Base-by-base conservation (phyloP, 805 yeast species). In the Wickerhamiella brachini region DNA sequence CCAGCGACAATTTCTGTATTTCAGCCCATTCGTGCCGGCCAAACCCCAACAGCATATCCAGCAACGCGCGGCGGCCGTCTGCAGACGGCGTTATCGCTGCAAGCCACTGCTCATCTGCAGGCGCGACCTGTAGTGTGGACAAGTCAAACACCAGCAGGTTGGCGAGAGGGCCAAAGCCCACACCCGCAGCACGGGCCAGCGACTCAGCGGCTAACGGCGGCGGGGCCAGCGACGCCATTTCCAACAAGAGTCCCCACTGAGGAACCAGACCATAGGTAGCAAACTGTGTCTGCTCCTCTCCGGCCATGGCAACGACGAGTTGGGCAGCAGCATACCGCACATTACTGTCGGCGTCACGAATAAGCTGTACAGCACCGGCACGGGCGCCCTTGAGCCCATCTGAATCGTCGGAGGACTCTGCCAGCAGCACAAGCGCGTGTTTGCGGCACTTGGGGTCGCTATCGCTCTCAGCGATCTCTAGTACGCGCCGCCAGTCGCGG, bases 371-470 rank as follows among this genome's bases (percentile, higher is more conserved):
- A 6, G 46, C 46, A n/a, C 15, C 41, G 7, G 41, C 7, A 2
- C 41, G 41, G 7, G 41, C 41, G 20, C 20, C 41, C 4, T 7
- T 37, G 7, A 15, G 41, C 17, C 20, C 41, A 9, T 15, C 41
- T 2, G 41, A 37, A 5, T 4, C 21, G 4, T 44, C 46, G 20
- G 20, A 20, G 5, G 34, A 23, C 18, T 48, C 17, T 5, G 38
- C 26, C 38, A 56, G 24, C 6, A 44, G 8, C 6, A 51, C 45
- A 15, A 57, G 45, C 15, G 56, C 52, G 8, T 50, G 51, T 2
- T 55, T 49, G 12, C 60, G 56, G 2, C 57, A 54, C 3, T 45
- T 29, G 6, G 49, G 44, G 18, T 57, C 61, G 17, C 44, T 44
- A 29, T 57, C 61, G 24, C 47, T 48, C 7, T 9, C 37, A 1